Conservation (phyloP, 2,329 filamentous ascomycete species). For the Fusarium beomiforme region DNA sequence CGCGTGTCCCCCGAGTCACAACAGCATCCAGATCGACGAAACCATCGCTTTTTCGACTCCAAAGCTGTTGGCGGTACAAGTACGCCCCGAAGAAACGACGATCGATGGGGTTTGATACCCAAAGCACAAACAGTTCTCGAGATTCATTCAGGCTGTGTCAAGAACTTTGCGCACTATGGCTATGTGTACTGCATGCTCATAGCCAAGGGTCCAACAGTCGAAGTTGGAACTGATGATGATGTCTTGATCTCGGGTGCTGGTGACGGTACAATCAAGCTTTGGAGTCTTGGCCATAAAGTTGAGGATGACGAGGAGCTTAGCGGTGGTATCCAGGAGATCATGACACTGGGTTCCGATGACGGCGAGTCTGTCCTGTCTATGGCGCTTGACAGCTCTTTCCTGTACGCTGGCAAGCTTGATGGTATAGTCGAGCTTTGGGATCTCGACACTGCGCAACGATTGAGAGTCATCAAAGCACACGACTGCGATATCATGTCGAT, state of each 20-base stretch:
- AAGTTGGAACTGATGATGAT: conserved; percentile 78
- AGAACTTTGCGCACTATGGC: conserved; percentile 91
- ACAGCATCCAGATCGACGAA: conserved; percentile 78
- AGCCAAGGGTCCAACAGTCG: conserved; percentile 72
- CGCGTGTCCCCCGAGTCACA: conserved; percentile 70
- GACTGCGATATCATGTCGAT: conserved; percentile 86
- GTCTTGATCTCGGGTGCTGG: conserved; percentile 91
- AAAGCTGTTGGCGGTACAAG: conserved; percentile 78
- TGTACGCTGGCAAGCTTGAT: conserved; percentile 89
- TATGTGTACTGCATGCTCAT: conserved; percentile 98
- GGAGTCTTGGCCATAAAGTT: conserved; percentile 68
- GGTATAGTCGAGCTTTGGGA: conserved; percentile 97
- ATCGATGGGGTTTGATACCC: conserved; percentile 65
- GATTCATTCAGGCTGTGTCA: conserved; percentile 82
- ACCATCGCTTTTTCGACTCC: conserved; percentile 94
- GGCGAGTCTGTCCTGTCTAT: conserved; percentile 78
- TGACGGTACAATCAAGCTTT: conserved; percentile 95
- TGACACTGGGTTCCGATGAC: conserved; percentile 69
- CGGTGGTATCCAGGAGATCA: conserved; percentile 74
- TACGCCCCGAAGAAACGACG: conserved; percentile 76
- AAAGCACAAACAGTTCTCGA: conserved; percentile 71
- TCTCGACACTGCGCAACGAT: conserved; percentile 88
- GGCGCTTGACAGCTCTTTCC: conserved; percentile 86
- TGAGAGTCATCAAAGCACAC: conserved; percentile 85
- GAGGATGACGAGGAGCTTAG: conserved; percentile 57